Evolutionary conservation across 1,284 basidiomycete species (phyloP), one percentile per base, ranked within the genome.

Genomic region (Irpex rosettiformis): DNA sequence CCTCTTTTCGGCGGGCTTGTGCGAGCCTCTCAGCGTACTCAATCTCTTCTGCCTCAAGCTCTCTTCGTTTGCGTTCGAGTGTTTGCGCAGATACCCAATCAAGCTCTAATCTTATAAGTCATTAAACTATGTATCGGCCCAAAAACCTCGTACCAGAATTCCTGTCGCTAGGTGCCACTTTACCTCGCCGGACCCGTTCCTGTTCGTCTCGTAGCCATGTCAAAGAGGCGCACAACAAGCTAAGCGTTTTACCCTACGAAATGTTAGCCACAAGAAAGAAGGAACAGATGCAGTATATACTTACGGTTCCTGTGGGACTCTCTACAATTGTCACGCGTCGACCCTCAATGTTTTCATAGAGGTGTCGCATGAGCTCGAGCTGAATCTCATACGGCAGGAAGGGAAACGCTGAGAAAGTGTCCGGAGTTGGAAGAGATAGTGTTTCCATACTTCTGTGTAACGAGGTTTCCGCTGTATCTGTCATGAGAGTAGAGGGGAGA

Each of bases 301-400:
- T 70, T 56, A 89, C 88, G 22, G 93, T 94, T 62, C 93, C 93
- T 0, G 93, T 94, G 0, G 92, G 93, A 62, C 89, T 92, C 70
- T 94, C 92, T 21, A 93, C 76, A 49, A 98, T 89, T 1, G 93
- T 86, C 7, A 97, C 78, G 72, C 82, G 89, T 72, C 67, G 79
- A 53, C 73, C 65, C 69, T 98, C 94, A 54, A 98, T 91, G 0
- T 89, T 83, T 2, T 79, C 67, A 70, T 96, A 98, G 3, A 98
- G 76, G 60, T 93, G 89, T 11, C 78, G 83, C 96, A 98, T 98
- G 33, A 98, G 82, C 42, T 93, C 85, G 1, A 84, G 76, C 72
- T 99, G 96, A 62, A 97, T 97, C 16, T 79, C 72, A 73, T 99
- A 98, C 0, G 96, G 96, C 2, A 80, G 76, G 67, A 89, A 96